Conservation (phyloP, 73 alveolate species). For the Durusdinium trenchii region DNA sequence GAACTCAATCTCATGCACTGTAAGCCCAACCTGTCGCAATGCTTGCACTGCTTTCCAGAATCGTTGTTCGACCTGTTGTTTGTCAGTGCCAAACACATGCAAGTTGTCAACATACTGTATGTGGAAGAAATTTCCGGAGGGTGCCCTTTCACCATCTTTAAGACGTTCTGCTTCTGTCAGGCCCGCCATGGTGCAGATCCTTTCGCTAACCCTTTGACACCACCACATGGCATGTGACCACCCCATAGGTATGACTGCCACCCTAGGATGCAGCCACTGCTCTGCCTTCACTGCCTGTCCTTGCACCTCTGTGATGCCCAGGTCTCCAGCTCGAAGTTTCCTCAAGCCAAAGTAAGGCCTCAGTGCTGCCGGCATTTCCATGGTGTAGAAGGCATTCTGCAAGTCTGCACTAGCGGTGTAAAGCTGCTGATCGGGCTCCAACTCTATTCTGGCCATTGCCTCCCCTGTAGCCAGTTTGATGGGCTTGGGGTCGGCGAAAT, state of each 20-base stretch:
- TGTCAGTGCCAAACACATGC: not conserved
- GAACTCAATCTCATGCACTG: not conserved
- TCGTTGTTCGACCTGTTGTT: not conserved
- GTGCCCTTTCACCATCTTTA: not conserved
- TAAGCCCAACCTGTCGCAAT: not conserved
- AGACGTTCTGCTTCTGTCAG: not conserved
- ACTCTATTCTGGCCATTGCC: not conserved
- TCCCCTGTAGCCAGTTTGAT: not conserved
- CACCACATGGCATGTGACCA: conserved; percentile 33
- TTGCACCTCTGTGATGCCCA: not conserved
- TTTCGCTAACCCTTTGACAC: conserved; percentile 2
- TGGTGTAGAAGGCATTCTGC: too few species aligned
- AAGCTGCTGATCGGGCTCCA: not conserved
- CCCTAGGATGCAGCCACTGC: not conserved
- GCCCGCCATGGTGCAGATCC: not conserved
- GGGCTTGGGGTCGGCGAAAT: not conserved
- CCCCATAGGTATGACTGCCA: not conserved
- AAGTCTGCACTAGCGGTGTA: too few species aligned
- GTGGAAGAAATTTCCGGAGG: not conserved
- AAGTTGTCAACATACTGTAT: not conserved
- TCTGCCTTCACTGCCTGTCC: not conserved
- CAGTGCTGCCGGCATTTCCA: too few species aligned
- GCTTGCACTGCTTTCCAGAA: not conserved
- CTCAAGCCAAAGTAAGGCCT: not conserved
- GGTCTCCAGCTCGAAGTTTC: not conserved